Evolutionary conservation across 352 stramenopile genomes (phyloP), one percentile per base, ranked within the genome.

Genomic region (Globisporangium viniferum): DNA sequence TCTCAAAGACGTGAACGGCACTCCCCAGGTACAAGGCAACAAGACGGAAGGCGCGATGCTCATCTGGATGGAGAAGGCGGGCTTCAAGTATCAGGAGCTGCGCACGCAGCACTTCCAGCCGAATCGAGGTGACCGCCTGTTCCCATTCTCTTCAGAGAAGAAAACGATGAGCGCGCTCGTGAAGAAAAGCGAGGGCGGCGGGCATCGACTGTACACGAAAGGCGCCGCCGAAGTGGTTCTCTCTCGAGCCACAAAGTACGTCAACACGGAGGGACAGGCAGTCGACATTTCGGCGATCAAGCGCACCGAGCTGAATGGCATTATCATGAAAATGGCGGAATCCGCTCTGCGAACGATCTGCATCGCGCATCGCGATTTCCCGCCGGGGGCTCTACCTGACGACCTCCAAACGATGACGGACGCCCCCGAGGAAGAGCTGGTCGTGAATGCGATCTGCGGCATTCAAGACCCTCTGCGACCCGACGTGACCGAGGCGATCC

Each of bases 381-480:
- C 62, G 0, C 48, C 54, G 7, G 73, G 64, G 0, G 79, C 79
- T 5, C 70, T 97, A 1, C 88, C 88, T 7, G 59, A 71, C 12
- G 83, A 94, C 41, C 76, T 94, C 4, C 73, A 91, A 36, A 77
- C 74, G 6, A 68, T 92, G 12, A 62, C 64, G 5, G 69, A 88
- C 7, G 76, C 84, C 5, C 88, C 90, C 14, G 91, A 97, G 49
- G 75, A 89, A 5, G 79, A 94, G 8, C 77, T 97, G 57, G 66
- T 96, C 18, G 78, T 95, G 39, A 86, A 81, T 39, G 94, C 90
- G 48, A 92, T 99, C 65, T 96, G 99, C 49, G 97, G 96, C 66
- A 99, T 99, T 67, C 89, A 98, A 70, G 98, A 99, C 74, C 98
- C 98, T 5, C 83, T 99, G 49, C 92, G 97, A 20, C 80, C 82